Base-by-base conservation (phyloP, 805 yeast species). In the Pichia gijzeniarum region DNA sequence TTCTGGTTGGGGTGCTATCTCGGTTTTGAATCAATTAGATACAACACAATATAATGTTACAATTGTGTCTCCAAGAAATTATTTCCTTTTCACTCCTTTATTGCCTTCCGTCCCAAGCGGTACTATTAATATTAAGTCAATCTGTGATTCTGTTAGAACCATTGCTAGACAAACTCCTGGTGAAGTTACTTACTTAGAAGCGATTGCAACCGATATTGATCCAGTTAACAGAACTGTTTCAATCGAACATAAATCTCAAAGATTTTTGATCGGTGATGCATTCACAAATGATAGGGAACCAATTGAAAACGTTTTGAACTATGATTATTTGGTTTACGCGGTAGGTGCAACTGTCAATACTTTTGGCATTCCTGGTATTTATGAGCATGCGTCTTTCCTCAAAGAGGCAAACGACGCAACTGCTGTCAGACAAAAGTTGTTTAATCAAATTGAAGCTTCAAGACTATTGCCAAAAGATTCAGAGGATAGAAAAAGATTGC, bases 261-360 rank as follows among this genome's bases (percentile, higher is more conserved):
- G 74, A 51, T 83, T 64, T 57, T 72, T 70, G 53, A 67, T 77
- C 43, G 79, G 79, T 56, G 78, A 74, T 53, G 73, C 78, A 20
- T 76, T 75, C 51, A 68, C 69, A 47, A 74, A 69, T 53, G 69
- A 51, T 18, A 70, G 67, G 40, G 70, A 69, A 44, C 65, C 72
- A 31, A 72, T 77, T 51, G 56, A 65, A 43, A 67, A 77, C 18
- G 63, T 74, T 48, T 59, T 74, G 67, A 59, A 67, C 50, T 90
- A 85, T 61, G 98, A 90, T 63, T 85, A 86, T 66, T 74, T 90
- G 54, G 93, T 90, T 38, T 75, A 88, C 50, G 95, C 95, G 50
- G 96, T 91, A 48, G 98, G 98, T 64, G 95, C 97, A 45, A 85
- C 85, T 65, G 93, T 93, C 56, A 85, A 91, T 51, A 90, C 96